Base-by-base conservation (phyloP, 257 asterid genomes). In the Solanum etuberosum region DNA sequence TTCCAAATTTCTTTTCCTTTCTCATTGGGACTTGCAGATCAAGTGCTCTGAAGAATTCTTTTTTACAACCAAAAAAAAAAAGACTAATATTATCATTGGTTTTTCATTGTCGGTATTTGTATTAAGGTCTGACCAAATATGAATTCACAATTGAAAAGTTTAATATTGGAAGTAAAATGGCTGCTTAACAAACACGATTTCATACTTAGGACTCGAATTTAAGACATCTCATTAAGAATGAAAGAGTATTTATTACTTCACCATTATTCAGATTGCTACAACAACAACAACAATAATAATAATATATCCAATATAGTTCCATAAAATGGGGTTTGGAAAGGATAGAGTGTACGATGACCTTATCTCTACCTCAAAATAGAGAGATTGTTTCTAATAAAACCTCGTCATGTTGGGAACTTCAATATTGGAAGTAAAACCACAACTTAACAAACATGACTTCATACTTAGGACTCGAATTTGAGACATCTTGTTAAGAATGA, bases 1-100 rank as follows among this genome's bases (percentile, higher is more conserved):
- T 84, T 88, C 8, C 16, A 78, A 43, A 29, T 14, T 25, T 42
- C 9, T 73, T 81, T 40, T 70, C 59, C 89, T 88, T 90, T 89
- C 88, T 78, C 91, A 88, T 89, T 67, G 93, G 91, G 92, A 92
- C 90, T 86, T 88, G 92, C 92, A 90, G 92, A 87, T 74, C 71
- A 63, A 84, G 81, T 74, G 72, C 32, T 81, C 67, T 83, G 61
- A 46, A 31, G 37, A 77, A 70, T 31, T 68, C 32, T 9, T 6
- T n/a, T 25, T 25, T 65, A 1, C 7, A 29, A 15, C n/a, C n/a
- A n/a, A 15, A 29, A 29, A 57, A 25, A 29, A 67, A 67, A 27
- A 1, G 15, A 5, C 15, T 63, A 25, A 63, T 18, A 18, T 18
- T 20, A 54, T 54, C 63, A 20, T 54, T 18, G 63, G 1, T 0